These are phyloP conservation scores for Dalechampia spathulata DNA, from an alignment of 441 rosid species.

Conservation along the genomic window DNA sequence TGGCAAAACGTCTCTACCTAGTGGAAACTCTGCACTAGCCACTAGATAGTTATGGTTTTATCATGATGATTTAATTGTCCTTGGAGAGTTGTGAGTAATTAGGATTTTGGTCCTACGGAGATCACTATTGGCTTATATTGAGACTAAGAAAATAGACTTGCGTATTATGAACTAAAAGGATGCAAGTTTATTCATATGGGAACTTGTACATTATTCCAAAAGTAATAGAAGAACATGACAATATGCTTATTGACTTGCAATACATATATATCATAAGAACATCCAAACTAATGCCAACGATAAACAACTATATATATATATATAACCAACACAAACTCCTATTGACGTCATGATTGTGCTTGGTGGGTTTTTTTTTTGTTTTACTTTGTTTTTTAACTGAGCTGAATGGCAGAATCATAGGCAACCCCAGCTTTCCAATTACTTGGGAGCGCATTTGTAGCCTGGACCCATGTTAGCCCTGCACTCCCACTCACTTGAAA, in stretches of 20 bases:
- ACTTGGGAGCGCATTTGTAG: slow-evolving; percentile 39
- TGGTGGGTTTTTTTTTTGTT: too few species aligned
- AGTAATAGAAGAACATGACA: background rate
- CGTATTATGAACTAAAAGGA: too few species aligned
- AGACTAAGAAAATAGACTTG: too few species aligned
- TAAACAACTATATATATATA: background rate
- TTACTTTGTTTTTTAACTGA: slow-evolving; percentile 14
- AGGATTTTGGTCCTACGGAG: too few species aligned
- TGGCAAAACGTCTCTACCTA: too few species aligned
- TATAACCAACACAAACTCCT: too few species aligned
- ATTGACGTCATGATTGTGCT: too few species aligned
- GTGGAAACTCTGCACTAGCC: too few species aligned
- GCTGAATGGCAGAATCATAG: slow-evolving; percentile 51
- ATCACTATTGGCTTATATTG: too few species aligned
- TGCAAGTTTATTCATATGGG: background rate
- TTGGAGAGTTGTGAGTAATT: too few species aligned
- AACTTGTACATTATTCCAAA: background rate
- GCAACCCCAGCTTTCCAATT: slow-evolving; percentile 61
- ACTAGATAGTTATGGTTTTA: too few species aligned
- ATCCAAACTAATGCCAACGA: background rate
- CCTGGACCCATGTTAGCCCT: slow-evolving; percentile 47
- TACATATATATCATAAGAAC: background rate
- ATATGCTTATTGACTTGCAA: background rate
- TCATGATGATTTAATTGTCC: too few species aligned
- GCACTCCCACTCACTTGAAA: slow-evolving; percentile 40